Evolutionary conservation across 805 yeast species (phyloP), one percentile per base, ranked within the genome.

Genomic region (Lipomyces lipofer): DNA sequence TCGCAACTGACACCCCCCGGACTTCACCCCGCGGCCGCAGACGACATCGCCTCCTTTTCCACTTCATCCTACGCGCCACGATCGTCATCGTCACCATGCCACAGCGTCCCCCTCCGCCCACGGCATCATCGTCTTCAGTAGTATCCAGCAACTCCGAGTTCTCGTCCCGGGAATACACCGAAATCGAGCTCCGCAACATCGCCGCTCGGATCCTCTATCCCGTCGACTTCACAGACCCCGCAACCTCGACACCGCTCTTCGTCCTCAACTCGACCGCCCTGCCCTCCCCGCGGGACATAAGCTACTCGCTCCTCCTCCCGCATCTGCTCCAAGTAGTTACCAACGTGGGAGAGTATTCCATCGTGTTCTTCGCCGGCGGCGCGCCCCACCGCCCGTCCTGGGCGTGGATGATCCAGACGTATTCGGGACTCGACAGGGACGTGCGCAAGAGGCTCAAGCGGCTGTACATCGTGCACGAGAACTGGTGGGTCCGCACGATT

Each of bases 281-380:
- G 9, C 96, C 96, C 0, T 72, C 81, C 10, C 76, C 84, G 1
- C 77, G 78, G 68, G 68, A 46, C 64, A 73, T 62, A 72, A 75
- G 59, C 30, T 71, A 47, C 59, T 78, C 80, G 36, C 79, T 77
- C 28, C 77, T 86, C 40, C 80, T 86, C 54, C 79, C 81, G 43
- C 76, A 78, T 6, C 67, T 88, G 36, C 74, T 87, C 53, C 63
- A 71, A 2, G 68, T 73, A 44, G 73, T 90, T 39, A 96, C 97
- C 1, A 63, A 71, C 4, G 73, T 75, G 12, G 49, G 43, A 27
- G 80, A 83, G 4, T 88, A 85, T 66, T 83, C 84, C 5, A 67
- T 92, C 15, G 79, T 88, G 0, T 80, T 90, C 65, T 84, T 91
- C 65, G 87, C 95, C 36, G 84, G 96, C 30, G 97, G 97, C 0